Conservation (phyloP, 1,139 yeast species). For the Suhomyces chickasaworum region DNA sequence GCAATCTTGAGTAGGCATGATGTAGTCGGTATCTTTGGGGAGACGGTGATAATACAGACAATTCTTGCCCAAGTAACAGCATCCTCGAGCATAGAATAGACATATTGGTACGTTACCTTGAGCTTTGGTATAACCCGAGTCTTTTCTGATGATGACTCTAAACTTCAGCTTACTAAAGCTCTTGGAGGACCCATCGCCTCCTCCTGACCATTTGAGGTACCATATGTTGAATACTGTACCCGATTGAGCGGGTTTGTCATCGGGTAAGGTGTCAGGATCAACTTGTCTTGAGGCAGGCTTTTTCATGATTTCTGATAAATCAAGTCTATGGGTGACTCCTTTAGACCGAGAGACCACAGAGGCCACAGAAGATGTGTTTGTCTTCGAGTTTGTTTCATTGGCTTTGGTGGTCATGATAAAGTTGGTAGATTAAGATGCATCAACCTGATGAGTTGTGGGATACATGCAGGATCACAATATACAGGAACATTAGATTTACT, state of each 20-base stretch:
- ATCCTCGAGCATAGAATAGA: slow-evolving; percentile 84
- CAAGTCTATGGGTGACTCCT: not conserved
- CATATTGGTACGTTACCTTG: slow-evolving; percentile 59
- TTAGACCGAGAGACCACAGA: not conserved
- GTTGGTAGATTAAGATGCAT: not conserved
- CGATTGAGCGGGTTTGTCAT: slow-evolving; percentile 73
- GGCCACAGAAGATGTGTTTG: not conserved
- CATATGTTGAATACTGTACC: slow-evolving; percentile 83
- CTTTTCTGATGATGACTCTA: slow-evolving; percentile 61
- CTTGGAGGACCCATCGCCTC: slow-evolving; percentile 53
- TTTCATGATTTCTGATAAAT: not conserved
- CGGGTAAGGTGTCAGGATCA: slow-evolving; percentile 61
- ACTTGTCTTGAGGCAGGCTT: slow-evolving; percentile 66
- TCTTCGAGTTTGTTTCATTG: not conserved
- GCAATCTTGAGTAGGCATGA: slow-evolving; percentile 75
- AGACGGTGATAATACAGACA: slow-evolving; percentile 80
- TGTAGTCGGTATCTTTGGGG: slow-evolving; percentile 54
- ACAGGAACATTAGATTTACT: too few relatives aligned
- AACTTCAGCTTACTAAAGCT: slow-evolving; percentile 37
- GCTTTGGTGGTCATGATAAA: not conserved
- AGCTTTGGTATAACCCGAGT: slow-evolving; percentile 78
- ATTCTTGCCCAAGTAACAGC: slow-evolving; percentile 74
- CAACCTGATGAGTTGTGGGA: not conserved
- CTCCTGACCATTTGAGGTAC: slow-evolving; percentile 85
- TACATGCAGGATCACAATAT: not conserved